Evolutionary conservation across 164 flowering plant genomes (phyloP).

Genomic region (Euptelea pleiosperma): DNA sequence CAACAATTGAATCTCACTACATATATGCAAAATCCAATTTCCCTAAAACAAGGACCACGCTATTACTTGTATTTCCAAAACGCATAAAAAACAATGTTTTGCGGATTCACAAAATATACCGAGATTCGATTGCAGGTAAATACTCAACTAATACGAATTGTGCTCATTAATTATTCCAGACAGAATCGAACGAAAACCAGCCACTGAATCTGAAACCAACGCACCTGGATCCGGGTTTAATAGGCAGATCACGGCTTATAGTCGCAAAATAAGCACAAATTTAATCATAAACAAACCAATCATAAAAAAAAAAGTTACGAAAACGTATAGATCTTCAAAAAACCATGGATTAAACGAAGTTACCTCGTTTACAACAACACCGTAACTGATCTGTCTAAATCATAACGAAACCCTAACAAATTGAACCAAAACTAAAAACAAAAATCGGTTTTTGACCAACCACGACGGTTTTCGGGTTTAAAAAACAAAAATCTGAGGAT

Average conservation of each 20-base stretch:
- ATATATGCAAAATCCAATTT: too few relatives aligned
- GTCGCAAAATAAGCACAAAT: not conserved
- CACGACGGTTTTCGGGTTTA: not conserved
- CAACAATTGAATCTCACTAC: too few relatives aligned
- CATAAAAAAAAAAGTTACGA: too few relatives aligned
- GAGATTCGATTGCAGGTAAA: not conserved
- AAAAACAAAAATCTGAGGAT: not conserved
- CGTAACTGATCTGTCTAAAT: not conserved
- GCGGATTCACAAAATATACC: not conserved
- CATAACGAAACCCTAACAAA: not conserved
- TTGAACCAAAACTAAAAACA: not conserved
- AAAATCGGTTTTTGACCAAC: not conserved
- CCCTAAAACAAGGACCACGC: too few relatives aligned
- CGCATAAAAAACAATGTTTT: not conserved
- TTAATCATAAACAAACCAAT: not conserved
- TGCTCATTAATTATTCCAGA: not conserved
- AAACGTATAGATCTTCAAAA: too few relatives aligned
- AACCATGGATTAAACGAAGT: too few relatives aligned
- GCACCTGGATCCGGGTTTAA: not conserved
- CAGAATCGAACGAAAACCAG: not conserved
- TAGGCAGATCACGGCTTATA: not conserved
- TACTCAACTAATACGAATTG: not conserved
- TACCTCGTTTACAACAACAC: too few relatives aligned
- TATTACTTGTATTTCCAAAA: too few relatives aligned
- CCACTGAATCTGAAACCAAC: conserved; percentile 3